Evolutionary conservation across 2,329 filamentous ascomycete species (phyloP).

Genomic region (Biscogniauxia sp.): DNA sequence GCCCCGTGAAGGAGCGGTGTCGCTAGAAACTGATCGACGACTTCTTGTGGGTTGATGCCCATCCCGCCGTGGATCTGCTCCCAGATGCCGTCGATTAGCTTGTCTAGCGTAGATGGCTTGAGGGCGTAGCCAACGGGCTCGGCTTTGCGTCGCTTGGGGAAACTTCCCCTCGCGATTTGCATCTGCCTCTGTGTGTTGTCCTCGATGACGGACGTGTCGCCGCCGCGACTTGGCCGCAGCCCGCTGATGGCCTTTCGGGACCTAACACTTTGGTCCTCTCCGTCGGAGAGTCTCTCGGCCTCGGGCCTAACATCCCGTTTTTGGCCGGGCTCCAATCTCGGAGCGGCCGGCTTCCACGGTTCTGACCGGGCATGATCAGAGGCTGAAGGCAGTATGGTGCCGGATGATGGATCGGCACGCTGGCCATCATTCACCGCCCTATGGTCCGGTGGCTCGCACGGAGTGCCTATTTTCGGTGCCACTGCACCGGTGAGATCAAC

Average conservation of each 20-base stretch:
- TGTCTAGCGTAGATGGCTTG: conserved; percentile 28
- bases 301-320: not conserved
- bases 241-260: conserved; percentile 42
- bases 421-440: not conserved
- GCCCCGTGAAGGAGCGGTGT: conserved; percentile 12
- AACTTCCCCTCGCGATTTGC: conserved; percentile 21
- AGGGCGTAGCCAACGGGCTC: conserved; percentile 29
- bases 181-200: conserved; percentile 29
- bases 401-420: not conserved
- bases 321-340: not conserved
- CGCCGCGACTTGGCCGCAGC: conserved; percentile 17
- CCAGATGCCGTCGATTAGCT: conserved; percentile 34
- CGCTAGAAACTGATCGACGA: conserved; percentile 26
- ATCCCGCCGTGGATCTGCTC: conserved; percentile 33
- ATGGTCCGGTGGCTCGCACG: not conserved
- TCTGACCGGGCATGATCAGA: not conserved
- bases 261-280: conserved; percentile 1
- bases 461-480: conserved; percentile 3
- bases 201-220: conserved; percentile 15
- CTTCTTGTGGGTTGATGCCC: conserved; percentile 28
- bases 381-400: conserved; percentile 8
- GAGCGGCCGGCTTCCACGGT: not conserved
- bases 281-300: not conserved
- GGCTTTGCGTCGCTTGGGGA: conserved; percentile 23
- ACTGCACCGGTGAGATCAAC: conserved; percentile 14